Percentiles rank a stretch among this genome's conserved stretches.
Evolutionary conservation across 2,329 filamentous ascomycete genomes (phyloP).

Genomic region (Albifimbria verrucaria): DNA sequence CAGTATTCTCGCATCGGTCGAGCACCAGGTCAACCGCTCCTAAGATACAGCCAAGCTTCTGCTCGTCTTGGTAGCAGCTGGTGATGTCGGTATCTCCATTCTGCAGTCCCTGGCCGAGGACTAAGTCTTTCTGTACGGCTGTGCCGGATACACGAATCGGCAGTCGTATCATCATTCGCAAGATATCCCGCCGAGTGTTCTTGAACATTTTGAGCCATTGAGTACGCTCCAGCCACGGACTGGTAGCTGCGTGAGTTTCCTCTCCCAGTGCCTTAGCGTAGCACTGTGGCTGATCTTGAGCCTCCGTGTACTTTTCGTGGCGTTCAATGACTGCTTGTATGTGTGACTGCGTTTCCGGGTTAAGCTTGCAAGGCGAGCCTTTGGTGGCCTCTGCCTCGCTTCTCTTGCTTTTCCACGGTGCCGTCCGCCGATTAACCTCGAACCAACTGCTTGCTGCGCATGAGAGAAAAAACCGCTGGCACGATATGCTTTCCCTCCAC

Average conservation of each 20-base stretch:
- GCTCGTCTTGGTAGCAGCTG: constrained; percentile 1
- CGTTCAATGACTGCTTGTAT: neutral
- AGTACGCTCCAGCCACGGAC: constrained; percentile 2
- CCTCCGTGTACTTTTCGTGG: constrained; percentile 3
- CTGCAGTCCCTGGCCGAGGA: neutral
- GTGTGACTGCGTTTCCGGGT: neutral
- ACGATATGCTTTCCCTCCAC: neutral
- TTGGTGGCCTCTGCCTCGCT: neutral
- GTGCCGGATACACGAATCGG: neutral
- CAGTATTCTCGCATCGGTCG: constrained; percentile 3
- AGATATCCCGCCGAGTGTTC: constrained; percentile 6
- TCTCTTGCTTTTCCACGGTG: neutral
- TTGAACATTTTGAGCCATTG: constrained; percentile 2
- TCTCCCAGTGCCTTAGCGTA: neutral
- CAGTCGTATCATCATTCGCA: neutral
- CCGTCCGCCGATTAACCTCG: constrained; percentile 2
- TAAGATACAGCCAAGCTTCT: constrained; percentile 1
- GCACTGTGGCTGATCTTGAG: neutral
- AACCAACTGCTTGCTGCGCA: constrained; percentile 4
- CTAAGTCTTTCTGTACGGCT: neutral
- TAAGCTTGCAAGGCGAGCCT: neutral
- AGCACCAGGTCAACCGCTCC: neutral
- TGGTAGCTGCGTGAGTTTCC: neutral
- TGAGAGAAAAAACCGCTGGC: constrained; percentile 2
- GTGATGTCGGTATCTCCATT: neutral